phyloP scores from a whole-genome alignment of 345 rosid genomes.

The Moringa oleifera region DNA sequence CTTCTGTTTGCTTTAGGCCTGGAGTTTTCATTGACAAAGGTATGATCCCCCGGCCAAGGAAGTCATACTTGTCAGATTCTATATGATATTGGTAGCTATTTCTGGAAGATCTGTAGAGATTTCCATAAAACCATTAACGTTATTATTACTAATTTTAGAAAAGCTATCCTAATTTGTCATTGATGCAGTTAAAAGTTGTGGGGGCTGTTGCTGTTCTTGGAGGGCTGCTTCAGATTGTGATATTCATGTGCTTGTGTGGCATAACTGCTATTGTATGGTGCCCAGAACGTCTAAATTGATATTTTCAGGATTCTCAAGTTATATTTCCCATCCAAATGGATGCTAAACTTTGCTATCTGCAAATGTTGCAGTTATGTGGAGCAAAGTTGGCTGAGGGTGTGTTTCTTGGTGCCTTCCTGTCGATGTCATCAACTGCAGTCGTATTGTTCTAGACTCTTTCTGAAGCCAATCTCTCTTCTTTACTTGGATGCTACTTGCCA shows the following conservation, averaged over 20 bases:
- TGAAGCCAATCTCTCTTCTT: constrained; percentile 8
- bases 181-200: constrained; percentile 84
- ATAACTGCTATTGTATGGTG: constrained; percentile 62
- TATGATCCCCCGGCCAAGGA: constrained; percentile 15
- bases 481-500: constrained; percentile 5
- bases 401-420: constrained; percentile 89
- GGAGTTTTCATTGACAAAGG: constrained; percentile 98
- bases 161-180: constrained; percentile 21
- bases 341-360: constrained; percentile 18
- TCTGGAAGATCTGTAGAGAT: neutral
- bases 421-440: constrained; percentile 98
- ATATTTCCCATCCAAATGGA: constrained; percentile 11
- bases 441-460: constrained; percentile 38
- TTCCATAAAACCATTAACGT: constrained; percentile 4
- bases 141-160: constrained; percentile 1
- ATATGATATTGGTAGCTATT: constrained; percentile 1
- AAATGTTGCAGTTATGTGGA: constrained; percentile 75
- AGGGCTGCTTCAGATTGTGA: constrained; percentile 80
- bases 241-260: constrained; percentile 77
- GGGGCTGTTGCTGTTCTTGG: constrained; percentile 96
- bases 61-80: constrained; percentile 1
- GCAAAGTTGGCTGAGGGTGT: constrained; percentile 94
- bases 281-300: constrained; percentile 10
- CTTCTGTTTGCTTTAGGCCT: constrained; percentile 98
- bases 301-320: constrained; percentile 4